Percentiles rank a stretch among this genome's conserved stretches.
Conservation (phyloP, 495 filamentous ascomycete species). For the Sporormia fimetaria region DNA sequence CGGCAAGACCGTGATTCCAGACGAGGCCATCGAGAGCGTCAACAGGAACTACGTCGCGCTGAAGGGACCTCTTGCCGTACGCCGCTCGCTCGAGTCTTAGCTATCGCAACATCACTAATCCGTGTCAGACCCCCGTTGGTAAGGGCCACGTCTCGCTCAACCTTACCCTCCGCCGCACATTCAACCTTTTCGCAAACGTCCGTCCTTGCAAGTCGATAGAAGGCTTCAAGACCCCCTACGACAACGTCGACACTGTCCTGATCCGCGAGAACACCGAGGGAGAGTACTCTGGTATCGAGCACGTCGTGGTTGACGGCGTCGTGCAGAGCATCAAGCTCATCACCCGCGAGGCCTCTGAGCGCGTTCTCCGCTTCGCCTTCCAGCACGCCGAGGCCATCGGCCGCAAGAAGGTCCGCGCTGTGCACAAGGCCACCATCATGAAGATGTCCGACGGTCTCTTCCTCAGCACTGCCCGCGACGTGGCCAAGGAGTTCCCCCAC, state of each 20-base stretch:
- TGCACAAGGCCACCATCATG: slow-evolving; percentile 99
- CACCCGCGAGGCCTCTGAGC: slow-evolving; percentile 82
- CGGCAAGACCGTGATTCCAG: slow-evolving; percentile 82
- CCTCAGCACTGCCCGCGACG: no score
- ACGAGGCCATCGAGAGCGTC: slow-evolving; percentile 82
- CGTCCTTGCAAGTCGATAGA: slow-evolving; percentile 96
- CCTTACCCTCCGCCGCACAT: slow-evolving; percentile 92
- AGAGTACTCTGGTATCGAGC: slow-evolving; percentile 98
- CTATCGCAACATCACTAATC: slow-evolving; percentile 8
- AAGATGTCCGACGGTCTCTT: slow-evolving; percentile 99
- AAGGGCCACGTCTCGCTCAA: slow-evolving; percentile 99
- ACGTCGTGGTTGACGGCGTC: slow-evolving; percentile 94
- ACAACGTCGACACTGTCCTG: slow-evolving; percentile 91
- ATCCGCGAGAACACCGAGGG: slow-evolving; percentile 99
- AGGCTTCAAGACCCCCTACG: slow-evolving; percentile 98
- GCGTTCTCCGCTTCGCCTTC: slow-evolving; percentile 92
- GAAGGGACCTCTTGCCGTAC: slow-evolving; percentile 92
- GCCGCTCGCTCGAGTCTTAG: slow-evolving; percentile 14
- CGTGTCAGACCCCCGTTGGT: slow-evolving; percentile 74
- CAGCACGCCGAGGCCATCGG: slow-evolving; percentile 88
- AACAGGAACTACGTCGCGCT: slow-evolving; percentile 88
- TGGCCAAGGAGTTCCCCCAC: slow-evolving; percentile 87
- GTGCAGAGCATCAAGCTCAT: slow-evolving; percentile 99
- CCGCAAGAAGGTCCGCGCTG: slow-evolving; percentile 88
- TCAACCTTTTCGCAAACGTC: slow-evolving; percentile 99